phyloP scores from a whole-genome alignment of 257 asterid genomes.

The Henckelia pumila region DNA sequence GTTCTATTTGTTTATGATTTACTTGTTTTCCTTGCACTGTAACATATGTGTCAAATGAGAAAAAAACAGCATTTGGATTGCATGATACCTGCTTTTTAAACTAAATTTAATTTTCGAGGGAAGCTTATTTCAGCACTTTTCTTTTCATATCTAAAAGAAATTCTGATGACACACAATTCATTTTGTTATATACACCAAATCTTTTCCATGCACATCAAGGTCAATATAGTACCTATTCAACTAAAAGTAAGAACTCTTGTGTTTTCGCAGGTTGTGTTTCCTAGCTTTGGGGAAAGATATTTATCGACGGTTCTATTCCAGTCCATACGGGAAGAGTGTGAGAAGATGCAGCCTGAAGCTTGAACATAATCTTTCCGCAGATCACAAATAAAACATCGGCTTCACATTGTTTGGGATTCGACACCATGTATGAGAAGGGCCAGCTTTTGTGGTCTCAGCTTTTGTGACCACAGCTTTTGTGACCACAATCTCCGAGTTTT shows the following conservation, averaged over 20 bases:
- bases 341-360: constrained; percentile 76
- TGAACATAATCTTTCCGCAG: constrained; percentile 28
- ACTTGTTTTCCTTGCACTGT: neutral
- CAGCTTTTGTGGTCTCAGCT: neutral
- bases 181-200: neutral
- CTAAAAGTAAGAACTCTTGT: constrained; percentile 1
- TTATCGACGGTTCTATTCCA: constrained; percentile 83
- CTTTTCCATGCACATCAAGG: too few species aligned
- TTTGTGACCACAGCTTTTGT: neutral
- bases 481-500: neutral
- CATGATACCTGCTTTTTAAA: neutral
- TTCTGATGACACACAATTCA: neutral
- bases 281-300: constrained; percentile 95
- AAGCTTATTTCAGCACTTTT: neutral
- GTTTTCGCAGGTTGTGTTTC: constrained; percentile 76
- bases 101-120: neutral
- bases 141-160: too few species aligned
- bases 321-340: constrained; percentile 88
- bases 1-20: neutral
- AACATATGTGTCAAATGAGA: too few species aligned
- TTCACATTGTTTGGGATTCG: neutral
- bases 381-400: neutral
- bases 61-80: neutral
- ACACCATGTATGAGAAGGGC: neutral
- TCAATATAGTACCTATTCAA: neutral